These are phyloP conservation scores for Trichoderma gracile DNA, from an alignment of 2,329 filamentous ascomycete species.

Conservation along the genomic window DNA sequence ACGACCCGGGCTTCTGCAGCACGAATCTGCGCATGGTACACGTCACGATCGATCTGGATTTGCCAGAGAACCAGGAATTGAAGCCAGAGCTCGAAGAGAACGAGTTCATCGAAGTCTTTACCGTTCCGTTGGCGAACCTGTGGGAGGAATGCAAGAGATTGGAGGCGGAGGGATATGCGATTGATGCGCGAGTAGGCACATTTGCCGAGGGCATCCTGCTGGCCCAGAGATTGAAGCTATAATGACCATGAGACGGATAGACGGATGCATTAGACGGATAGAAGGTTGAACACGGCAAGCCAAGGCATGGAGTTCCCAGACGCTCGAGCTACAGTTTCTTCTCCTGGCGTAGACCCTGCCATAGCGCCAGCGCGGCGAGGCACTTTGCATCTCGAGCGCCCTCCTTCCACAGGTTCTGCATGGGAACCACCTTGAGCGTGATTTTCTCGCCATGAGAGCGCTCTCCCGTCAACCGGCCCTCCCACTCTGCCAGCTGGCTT, in stretches of 20 bases:
- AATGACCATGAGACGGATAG: background rate
- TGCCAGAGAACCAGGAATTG: slow-evolving; percentile 68
- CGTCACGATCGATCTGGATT: slow-evolving; percentile 67
- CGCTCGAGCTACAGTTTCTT: slow-evolving; percentile 40
- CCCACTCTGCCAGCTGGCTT: slow-evolving; percentile 54
- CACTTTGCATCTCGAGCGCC: slow-evolving; percentile 60
- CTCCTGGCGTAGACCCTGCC: slow-evolving; percentile 55
- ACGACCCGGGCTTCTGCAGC: slow-evolving; percentile 67
- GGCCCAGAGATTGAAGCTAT: slow-evolving; percentile 58
- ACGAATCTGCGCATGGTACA: slow-evolving; percentile 71
- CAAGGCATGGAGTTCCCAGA: background rate
- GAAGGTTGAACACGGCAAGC: too few relatives aligned
- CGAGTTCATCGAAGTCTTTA: slow-evolving; percentile 81
- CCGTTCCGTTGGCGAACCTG: slow-evolving; percentile 62
- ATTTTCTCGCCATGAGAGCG: slow-evolving; percentile 62
- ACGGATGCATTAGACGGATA: background rate
- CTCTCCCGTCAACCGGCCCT: slow-evolving; percentile 58
- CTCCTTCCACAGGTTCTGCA: slow-evolving; percentile 59
- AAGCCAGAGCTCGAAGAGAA: slow-evolving; percentile 72
- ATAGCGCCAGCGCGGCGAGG: slow-evolving; percentile 60
- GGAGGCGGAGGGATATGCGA: slow-evolving; percentile 71
- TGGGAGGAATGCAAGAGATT: slow-evolving; percentile 67
- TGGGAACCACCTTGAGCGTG: slow-evolving; percentile 58
- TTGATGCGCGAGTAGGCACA: slow-evolving; percentile 76
- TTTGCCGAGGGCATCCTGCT: slow-evolving; percentile 77